Base-by-base conservation (phyloP, 2,329 filamentous ascomycete genomes). In the Penicillium olsonii region DNA sequence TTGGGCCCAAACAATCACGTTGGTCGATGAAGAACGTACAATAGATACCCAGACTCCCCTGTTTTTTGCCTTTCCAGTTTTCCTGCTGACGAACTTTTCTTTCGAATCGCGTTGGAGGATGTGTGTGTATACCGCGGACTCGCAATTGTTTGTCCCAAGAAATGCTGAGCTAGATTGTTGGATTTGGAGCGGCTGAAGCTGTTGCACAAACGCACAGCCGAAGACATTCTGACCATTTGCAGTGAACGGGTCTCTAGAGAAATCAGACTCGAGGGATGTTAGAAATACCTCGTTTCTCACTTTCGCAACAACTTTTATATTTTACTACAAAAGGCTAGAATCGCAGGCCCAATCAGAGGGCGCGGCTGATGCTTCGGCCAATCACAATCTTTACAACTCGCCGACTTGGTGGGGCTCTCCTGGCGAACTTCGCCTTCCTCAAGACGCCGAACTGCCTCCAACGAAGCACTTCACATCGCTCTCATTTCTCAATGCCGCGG, bases 31-130 rank as follows among this genome's bases (percentile, higher is more conserved):
- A 3, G 22, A 3, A 48, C 52, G 4, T 48, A 54, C 52, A 54
- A 12, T 2, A 52, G 14, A 41, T 54, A 48, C 2, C 52, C 52
- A 7, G 41, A 27, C 2, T 42, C 22, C 20, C 52, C 52, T 22
- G 45, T 45, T 35, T 45, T 52, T 2, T 29, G 5, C 0, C 10
- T 38, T 27, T 51, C 5, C 2, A 38, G 20, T 24, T 33, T n/a
- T n/a, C n/a, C 24, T 10, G 35, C 2, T 7, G 35, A 20, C 15
- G 26, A 9, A 31, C 20, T 24, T 4, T 20, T 40, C n/a, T 8
- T n/a, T n/a, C n/a, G n/a, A n/a, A n/a, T n/a, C n/a, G n/a, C n/a
- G n/a, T 17, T 17, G 7, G 47, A 39, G 5, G 27, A 22, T 39
- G 41, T 40, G 19, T 14, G 19, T n/a, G 45, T n/a, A 15, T 27